Evolutionary conservation across 768 basidiomycete species (phyloP).

Genomic region (Dictyophora rubrovolvata): DNA sequence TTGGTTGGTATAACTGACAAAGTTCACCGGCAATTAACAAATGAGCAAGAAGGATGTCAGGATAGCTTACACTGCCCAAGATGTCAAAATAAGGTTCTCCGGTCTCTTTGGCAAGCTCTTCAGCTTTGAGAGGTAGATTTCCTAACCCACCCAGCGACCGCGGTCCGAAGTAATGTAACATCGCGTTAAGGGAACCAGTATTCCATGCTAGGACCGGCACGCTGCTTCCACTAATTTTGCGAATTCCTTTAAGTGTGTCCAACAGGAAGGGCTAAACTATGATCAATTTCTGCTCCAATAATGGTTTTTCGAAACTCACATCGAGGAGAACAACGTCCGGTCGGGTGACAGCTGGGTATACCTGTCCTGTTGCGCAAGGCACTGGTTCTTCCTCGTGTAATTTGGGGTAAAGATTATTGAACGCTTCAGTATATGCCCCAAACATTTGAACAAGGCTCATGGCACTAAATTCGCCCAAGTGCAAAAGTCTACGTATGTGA

Average conservation of each 20-base stretch:
- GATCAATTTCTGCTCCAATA: not conserved
- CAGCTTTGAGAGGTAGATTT: not conserved
- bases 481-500: not conserved
- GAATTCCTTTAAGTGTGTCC: not conserved
- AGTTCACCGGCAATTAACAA: not conserved
- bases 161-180: not conserved
- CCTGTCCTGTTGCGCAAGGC: not conserved
- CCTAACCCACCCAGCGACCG: not conserved
- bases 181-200: not conserved
- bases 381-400: not conserved
- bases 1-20: slow-evolving; percentile 13
- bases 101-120: not conserved
- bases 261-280: not conserved
- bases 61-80: not conserved
- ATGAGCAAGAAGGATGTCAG: not conserved
- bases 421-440: not conserved
- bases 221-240: not conserved
- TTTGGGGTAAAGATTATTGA: not conserved
- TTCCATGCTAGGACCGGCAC: not conserved
- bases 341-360: not conserved
- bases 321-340: not conserved
- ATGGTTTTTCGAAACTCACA: not conserved
- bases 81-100: not conserved
- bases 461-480: not conserved
- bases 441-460: not conserved